Evolutionary conservation across 2,329 filamentous ascomycete species (phyloP).

Genomic region (Thermothelomyces thermophilus): DNA sequence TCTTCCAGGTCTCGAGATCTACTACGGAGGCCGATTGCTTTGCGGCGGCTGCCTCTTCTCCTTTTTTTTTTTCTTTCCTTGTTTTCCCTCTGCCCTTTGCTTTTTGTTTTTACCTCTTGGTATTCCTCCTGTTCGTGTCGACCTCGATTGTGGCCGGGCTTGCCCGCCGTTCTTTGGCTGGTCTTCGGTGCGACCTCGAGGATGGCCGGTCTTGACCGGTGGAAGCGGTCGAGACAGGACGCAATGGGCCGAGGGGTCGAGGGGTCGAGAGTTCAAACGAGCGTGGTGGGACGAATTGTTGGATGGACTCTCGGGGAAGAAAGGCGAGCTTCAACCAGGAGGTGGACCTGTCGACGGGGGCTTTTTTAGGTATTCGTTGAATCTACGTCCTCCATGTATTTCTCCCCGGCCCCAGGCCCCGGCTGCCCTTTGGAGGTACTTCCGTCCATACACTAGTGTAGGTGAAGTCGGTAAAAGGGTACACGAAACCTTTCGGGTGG

Average conservation of each 20-base stretch:
- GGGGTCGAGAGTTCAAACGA: constrained; percentile 11
- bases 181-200: not conserved
- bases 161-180: no score
- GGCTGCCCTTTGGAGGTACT: not conserved
- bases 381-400: constrained; percentile 1
- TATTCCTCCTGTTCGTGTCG: not conserved
- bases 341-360: constrained; percentile 9
- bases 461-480: constrained; percentile 7
- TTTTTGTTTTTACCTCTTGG: not conserved
- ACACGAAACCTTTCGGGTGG: not conserved
- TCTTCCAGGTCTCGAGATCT: constrained; percentile 1
- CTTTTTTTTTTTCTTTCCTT: not conserved
- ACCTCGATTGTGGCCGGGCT: not conserved
- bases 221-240: not conserved
- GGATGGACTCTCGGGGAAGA: not conserved
- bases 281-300: constrained; percentile 13
- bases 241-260: not conserved
- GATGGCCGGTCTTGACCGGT: not conserved
- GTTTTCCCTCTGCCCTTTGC: no score
- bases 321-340: constrained; percentile 6
- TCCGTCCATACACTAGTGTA: not conserved
- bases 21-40: no score
- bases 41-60: no score
- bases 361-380: constrained; percentile 13
- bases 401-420: not conserved